Base-by-base conservation (phyloP, 1,139 yeast genomes). In the Nadsonia starkeyi-henricii region DNA sequence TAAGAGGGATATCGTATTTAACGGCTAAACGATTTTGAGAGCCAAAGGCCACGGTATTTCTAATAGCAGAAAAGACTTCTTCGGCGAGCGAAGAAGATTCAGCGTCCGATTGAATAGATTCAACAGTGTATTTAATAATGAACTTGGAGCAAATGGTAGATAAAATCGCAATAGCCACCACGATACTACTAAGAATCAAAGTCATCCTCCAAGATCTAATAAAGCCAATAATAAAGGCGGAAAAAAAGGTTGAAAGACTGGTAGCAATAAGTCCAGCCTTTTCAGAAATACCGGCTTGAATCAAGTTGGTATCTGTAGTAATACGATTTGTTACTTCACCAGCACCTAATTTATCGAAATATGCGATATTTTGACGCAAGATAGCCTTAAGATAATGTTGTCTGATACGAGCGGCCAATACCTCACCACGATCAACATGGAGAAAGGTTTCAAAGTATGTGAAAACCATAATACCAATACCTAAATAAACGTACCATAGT, bases 221-320 rank as follows among this genome's bases (percentile, higher is more conserved):
- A 50, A 69, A 68, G 1, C 69, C 70, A 52, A 71, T 66, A 21
- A 65, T 63, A 44, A 70, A 56, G 13, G 73, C 70, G 20, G 71
- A 60, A 39, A 70, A 55, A 54, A 71, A 68, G 0, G 71, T 63
- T 9, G 70, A 60, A 3, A 67, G 48, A 23, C 70, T 71, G 28
- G 62, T 58, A 18, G 65, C 54, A 45, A 69, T 64, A 45, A 67
- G 57, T 17, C 72, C 73, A 18, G 68, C 62, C 56, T 70, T 70
- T 55, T 71, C 74, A 30, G 71, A 65, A 47, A 70, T 69, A 42
- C 73, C 74, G 44, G 67, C 71, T 53, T 70, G 74, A 47, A 70
- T 67, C 37, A 64, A 56, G 37, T 63, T 59, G n/a, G 73, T 67
- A 45, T 70, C 74, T 41, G 67, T 62, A 30, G 72, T 68, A 54